phyloP scores from a whole-genome alignment of 108 stramenopile species.

The Pseudonitzschia multiseries region DNA sequence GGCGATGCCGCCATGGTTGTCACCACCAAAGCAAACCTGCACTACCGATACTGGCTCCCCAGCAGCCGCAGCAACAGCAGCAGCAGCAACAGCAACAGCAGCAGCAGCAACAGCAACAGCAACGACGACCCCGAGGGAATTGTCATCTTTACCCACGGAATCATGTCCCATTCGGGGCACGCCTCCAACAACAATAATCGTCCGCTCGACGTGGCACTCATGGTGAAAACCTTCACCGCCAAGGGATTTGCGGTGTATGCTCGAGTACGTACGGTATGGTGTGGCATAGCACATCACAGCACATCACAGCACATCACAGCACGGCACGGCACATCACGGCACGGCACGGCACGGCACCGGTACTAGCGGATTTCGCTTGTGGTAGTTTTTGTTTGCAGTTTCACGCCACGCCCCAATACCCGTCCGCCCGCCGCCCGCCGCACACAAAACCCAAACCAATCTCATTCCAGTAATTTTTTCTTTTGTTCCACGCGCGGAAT shows the following conservation, averaged over 20 bases:
- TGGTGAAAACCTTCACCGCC: constrained; percentile 15
- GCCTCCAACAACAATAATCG: constrained; percentile 2
- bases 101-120: constrained; percentile 29
- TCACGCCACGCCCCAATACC: too few species aligned
- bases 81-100: constrained; percentile 19
- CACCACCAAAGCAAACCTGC: background rate
- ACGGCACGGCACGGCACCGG: too few species aligned
- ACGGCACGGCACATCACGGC: too few species aligned
- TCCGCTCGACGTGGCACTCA: constrained; percentile 8
- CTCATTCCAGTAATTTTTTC: too few species aligned
- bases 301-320: too few species aligned
- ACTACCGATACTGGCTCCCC: constrained; percentile 16
- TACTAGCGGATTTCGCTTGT: too few species aligned
- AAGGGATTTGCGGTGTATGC: constrained; percentile 32
- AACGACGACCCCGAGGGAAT: constrained; percentile 33
- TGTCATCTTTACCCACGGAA: constrained; percentile 47
- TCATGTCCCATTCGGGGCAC: constrained; percentile 28
- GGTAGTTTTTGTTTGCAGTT: too few species aligned
- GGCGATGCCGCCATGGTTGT: background rate
- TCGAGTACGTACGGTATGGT: constrained; percentile 6
- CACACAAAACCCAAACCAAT: too few species aligned
- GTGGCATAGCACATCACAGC: background rate
- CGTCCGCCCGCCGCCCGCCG: too few species aligned
- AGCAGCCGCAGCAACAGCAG: constrained; percentile 38
- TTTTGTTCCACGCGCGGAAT: too few species aligned